These are phyloP conservation scores for Fusarium hainanense DNA, from an alignment of 2,329 filamentous ascomycete species.

Conservation along the genomic window DNA sequence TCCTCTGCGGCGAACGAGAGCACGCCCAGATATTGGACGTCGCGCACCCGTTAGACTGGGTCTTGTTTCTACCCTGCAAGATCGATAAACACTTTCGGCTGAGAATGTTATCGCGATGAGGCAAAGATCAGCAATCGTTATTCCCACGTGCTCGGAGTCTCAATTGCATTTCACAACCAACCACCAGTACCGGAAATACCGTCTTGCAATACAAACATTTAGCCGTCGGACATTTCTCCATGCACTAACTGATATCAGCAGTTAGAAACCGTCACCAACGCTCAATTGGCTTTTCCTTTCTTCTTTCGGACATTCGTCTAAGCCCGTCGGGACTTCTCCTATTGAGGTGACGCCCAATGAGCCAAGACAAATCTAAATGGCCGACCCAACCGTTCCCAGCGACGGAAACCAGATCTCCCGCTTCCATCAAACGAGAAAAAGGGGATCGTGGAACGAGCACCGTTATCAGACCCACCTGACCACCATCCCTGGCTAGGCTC, in stretches of 20 bases:
- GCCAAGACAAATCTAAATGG: not conserved
- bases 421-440: not conserved
- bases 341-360: not conserved
- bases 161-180: no score
- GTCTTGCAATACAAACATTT: rapidly evolving
- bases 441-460: not conserved
- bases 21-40: no score
- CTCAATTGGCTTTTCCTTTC: not conserved
- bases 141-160: not conserved
- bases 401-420: constrained; percentile 1
- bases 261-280: rapidly evolving
- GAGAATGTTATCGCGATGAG: rapidly evolving
- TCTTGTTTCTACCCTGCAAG: not conserved
- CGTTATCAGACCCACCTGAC: not conserved
- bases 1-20: no score
- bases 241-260: rapidly evolving
- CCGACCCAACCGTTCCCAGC: not conserved
- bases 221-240: not conserved
- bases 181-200: not conserved
- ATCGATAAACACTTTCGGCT: not conserved
- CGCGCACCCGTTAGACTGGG: rapidly evolving
- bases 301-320: not conserved
- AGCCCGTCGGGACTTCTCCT: not conserved
- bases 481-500: not conserved
- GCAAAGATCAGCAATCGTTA: not conserved